These are phyloP conservation scores for Lipomyces japonicus DNA, from an alignment of 805 yeast genomes.

Conservation along the genomic window DNA sequence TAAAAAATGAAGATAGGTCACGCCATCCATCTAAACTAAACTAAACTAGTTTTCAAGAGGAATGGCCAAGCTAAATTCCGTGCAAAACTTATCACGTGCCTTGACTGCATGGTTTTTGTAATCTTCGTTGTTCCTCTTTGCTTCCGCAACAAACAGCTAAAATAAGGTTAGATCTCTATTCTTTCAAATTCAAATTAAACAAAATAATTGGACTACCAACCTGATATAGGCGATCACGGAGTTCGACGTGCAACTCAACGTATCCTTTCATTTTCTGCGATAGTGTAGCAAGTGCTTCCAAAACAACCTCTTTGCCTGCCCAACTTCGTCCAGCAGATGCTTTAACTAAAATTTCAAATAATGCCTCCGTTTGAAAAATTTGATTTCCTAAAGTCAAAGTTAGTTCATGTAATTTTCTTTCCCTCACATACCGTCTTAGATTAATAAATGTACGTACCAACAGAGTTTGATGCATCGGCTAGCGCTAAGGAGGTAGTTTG, in stretches of 20 bases:
- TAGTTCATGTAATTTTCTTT: background rate
- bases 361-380: slow-evolving; percentile 28
- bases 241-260: slow-evolving; percentile 35
- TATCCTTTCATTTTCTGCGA: slow-evolving; percentile 45
- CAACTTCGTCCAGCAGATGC: slow-evolving; percentile 77
- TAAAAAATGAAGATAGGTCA: no score
- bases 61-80: slow-evolving; percentile 11
- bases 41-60: slow-evolving; percentile 9
- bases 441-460: slow-evolving; percentile 34
- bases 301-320: slow-evolving; percentile 77
- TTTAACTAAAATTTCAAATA: slow-evolving; percentile 54
- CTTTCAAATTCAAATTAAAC: background rate
- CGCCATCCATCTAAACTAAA: no score
- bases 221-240: slow-evolving; percentile 34
- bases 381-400: background rate
- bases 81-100: slow-evolving; percentile 47
- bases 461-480: slow-evolving; percentile 51
- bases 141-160: slow-evolving; percentile 53
- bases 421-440: no score
- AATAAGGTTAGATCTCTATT: slow-evolving; percentile 26
- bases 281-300: slow-evolving; percentile 64
- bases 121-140: slow-evolving; percentile 58
- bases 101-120: slow-evolving; percentile 59
- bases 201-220: slow-evolving; percentile 7
- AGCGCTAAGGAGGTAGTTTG: slow-evolving; percentile 67